Base-by-base conservation (phyloP, 495 filamentous ascomycete species). In the Tuber microsphaerosporum region DNA sequence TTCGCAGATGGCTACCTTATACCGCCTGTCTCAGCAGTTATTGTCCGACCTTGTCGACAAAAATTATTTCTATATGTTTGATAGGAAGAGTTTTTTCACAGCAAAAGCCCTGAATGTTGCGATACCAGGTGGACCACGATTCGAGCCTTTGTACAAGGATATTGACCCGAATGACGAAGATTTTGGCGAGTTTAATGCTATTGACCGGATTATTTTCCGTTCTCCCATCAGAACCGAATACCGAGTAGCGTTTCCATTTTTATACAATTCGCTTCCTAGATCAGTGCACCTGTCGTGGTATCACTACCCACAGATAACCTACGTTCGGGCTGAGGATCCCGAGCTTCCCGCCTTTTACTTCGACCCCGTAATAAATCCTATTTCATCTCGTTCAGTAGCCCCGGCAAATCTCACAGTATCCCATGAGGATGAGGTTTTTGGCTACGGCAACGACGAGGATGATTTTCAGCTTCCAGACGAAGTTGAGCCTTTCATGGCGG, bases 161-260 rank as follows among this genome's bases (percentile, higher is more conserved):
- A 93, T 99, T 71, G 94, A 99, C 83, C 96, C 96, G 44, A 98
- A 99, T 81, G 94, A 98, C 81, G 96, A 99, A 84, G 96, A 99
- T 83, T 99, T 99, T 84, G 95, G 96, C 83, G 96, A 99, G 84
- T 99, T 99, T 89, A 99, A 99, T 81, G 96, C 94, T 69, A 99
- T 99, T 82, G 94, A 98, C 83, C 93, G 96, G 76, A 99, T 99
- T 84, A 99, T 99, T 80, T 99, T 99, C 87, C 91, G 96, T 71
- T 89, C 92, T 51, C 96, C 96, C 5, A 97, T 98, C 80, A 90
- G 94, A 72, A 99, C 94, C 34, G 96, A 99, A 85, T 97, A 96
- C 84, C 90, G 94, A 20, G 96, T 99, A 70, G 92, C 92, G 16
- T 97, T 92, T 83, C 96, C 95, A 5, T 97, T 90, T 84, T 88